phyloP scores from a whole-genome alignment of 345 rosid genomes.

The Salix exigua region DNA sequence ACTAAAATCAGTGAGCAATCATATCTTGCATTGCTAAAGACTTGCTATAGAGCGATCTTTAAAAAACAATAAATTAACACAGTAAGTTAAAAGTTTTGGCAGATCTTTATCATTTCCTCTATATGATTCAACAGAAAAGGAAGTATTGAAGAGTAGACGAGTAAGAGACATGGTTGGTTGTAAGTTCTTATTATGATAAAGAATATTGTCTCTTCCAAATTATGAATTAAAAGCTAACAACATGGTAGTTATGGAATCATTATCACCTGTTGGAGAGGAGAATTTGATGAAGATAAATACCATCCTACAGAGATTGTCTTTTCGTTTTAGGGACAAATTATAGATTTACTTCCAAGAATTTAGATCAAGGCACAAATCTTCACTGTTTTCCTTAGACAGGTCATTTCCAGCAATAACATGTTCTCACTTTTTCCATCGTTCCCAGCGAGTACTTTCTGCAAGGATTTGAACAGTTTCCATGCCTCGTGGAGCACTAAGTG shows the following conservation, averaged over 20 bases:
- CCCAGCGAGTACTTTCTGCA: not conserved
- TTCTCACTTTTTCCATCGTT: not conserved
- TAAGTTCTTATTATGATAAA: not conserved
- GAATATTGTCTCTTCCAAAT: not conserved
- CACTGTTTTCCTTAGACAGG: not conserved
- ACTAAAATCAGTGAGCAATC: not conserved
- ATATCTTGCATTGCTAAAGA: not conserved
- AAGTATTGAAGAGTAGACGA: no score
- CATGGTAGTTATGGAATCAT: not conserved
- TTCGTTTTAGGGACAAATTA: not conserved
- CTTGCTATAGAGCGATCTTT: no score
- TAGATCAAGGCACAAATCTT: constrained; percentile 1
- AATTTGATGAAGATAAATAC: not conserved
- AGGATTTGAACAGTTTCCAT: not conserved
- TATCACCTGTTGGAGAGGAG: not conserved
- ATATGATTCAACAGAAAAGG: not conserved
- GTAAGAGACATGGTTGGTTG: not conserved
- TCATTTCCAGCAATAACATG: not conserved
- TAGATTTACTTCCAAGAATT: not conserved
- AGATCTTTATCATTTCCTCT: no score
- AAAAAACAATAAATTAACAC: no score
- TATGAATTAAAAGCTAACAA: not conserved
- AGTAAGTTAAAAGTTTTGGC: no score
- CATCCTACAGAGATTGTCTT: not conserved
- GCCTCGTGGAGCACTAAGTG: not conserved